Base-by-base conservation (phyloP, 768 basidiomycete genomes). In the Suillus decipiens region DNA sequence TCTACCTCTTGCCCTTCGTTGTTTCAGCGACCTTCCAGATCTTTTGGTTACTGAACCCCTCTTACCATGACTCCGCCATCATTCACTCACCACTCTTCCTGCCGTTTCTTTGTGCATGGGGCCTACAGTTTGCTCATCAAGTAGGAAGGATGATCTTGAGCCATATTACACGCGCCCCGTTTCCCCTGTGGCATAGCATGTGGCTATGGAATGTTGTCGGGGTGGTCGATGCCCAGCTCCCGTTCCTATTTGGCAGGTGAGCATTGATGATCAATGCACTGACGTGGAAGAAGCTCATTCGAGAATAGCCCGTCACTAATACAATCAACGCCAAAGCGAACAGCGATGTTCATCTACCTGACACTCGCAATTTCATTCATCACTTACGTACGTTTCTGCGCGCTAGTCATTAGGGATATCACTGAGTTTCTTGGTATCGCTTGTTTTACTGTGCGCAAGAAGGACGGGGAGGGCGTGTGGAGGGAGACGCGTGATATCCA, bases 81-180 rank as follows among this genome's bases (percentile, higher is more conserved):
- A 79, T 97, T 45, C 80, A 89, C 67, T 91, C 91, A 1, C 79
- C 87, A 1, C 82, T 89, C 31, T 89, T 99, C 71, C 77, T 98
- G 12, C 94, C 95, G 3, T 97, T 96, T 80, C 76, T 96, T 19
- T 89, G 88, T 69, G 89, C 92, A 22, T 99, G 96, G 95, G 96
- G 95, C n/a, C 74, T 92, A 59, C 90, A 92, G 74, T 93, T 93
- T 67, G 89, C 91, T 34, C 92, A 93, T 66, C 89, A 95, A 72
- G 96, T 97, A 42, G 93, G 94, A 12, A 80, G 89, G 67, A 91
- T 99, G 82, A 99, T 98, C 70, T 78, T 97, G 53, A 92, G 95
- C 1, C 97, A 99, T 75, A 87, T 97, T 34, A 95, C 96, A 59
- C 87, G 86, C 66, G 80, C 83, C 50, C 78, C 86, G 5, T 96